Percentiles rank a stretch among this genome's conserved stretches.
Conservation (phyloP, 805 yeast genomes). For the Ogataea pini region DNA sequence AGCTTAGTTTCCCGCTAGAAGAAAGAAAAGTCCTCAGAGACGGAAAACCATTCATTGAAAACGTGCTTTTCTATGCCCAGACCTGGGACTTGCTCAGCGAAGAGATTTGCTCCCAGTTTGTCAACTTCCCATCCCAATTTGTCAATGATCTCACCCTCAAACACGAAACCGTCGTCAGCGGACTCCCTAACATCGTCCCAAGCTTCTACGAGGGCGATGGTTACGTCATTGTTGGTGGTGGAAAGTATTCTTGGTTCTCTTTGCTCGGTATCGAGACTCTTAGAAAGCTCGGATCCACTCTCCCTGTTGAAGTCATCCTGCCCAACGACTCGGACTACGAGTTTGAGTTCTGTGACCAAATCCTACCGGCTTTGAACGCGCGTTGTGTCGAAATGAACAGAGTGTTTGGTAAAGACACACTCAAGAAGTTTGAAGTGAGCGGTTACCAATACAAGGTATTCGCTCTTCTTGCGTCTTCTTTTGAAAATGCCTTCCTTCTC, state of each 20-base stretch:
- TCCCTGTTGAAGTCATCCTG: slow-evolving; percentile 82
- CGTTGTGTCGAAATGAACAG: slow-evolving; percentile 66
- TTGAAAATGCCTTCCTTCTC: slow-evolving; percentile 67
- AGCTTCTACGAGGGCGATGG: slow-evolving; percentile 41
- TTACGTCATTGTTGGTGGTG: slow-evolving; percentile 80
- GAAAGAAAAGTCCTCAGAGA: slow-evolving; percentile 33
- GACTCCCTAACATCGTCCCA: slow-evolving; percentile 32
- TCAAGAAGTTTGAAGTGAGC: slow-evolving; percentile 49
- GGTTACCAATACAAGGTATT: slow-evolving; percentile 72
- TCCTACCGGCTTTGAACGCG: slow-evolving; percentile 63
- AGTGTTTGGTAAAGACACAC: slow-evolving; percentile 56
- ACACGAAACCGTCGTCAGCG: slow-evolving; percentile 33
- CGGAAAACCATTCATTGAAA: slow-evolving; percentile 37
- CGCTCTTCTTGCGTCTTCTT: slow-evolving; percentile 70
- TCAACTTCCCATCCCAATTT: slow-evolving; percentile 34
- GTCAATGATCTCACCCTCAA: slow-evolving; percentile 36
- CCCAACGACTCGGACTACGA: slow-evolving; percentile 73
- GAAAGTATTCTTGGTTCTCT: slow-evolving; percentile 71
- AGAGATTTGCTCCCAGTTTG: slow-evolving; percentile 26
- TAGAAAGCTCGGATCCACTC: slow-evolving; percentile 62
- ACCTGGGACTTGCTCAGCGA: slow-evolving; percentile 31
- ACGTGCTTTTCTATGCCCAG: slow-evolving; percentile 32
- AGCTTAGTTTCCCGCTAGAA: slow-evolving; percentile 33
- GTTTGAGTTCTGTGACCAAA: slow-evolving; percentile 62
- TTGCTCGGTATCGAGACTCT: slow-evolving; percentile 63